phyloP scores from a whole-genome alignment of 768 basidiomycete genomes.

The Russula emetica region DNA sequence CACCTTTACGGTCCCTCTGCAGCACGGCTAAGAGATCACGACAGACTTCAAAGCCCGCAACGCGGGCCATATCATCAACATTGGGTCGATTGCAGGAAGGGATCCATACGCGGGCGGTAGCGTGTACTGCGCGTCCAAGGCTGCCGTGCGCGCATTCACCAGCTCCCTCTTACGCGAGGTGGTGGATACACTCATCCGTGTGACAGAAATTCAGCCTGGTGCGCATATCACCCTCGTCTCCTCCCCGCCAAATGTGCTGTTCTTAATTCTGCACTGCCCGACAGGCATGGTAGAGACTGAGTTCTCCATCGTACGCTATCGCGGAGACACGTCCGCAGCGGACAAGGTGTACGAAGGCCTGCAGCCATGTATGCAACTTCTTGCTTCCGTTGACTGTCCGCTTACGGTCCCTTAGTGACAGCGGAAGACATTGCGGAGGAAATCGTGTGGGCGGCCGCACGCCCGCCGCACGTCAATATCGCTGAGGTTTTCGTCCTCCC shows the following conservation, averaged over 20 bases:
- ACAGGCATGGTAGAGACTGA: slow-evolving; percentile 85
- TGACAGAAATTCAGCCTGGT: slow-evolving; percentile 94
- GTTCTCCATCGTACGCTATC: slow-evolving; percentile 87
- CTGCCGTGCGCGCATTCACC: slow-evolving; percentile 83
- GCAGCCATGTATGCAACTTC: slow-evolving; percentile 61
- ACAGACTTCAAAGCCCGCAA: slow-evolving; percentile 37
- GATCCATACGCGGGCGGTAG: slow-evolving; percentile 81
- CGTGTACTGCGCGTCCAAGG: slow-evolving; percentile 91
- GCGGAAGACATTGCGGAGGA: slow-evolving; percentile 93
- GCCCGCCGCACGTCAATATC: slow-evolving; percentile 89
- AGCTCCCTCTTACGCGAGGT: slow-evolving; percentile 78
- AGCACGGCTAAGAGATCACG: slow-evolving; percentile 4
- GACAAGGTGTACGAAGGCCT: slow-evolving; percentile 89
- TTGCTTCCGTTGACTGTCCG: not conserved
- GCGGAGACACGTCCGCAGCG: slow-evolving; percentile 77
- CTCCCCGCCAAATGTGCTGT: slow-evolving; percentile 6
- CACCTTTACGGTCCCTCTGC: slow-evolving; percentile 37
- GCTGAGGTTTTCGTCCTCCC: slow-evolving; percentile 77
- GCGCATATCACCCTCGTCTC: slow-evolving; percentile 18
- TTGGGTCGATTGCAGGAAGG: slow-evolving; percentile 82
- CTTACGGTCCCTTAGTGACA: slow-evolving; percentile 47
- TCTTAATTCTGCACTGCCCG: slow-evolving; percentile 3
- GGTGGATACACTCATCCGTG: slow-evolving; percentile 88
- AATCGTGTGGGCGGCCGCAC: slow-evolving; percentile 92
- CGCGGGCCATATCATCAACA: slow-evolving; percentile 86